A percentile compares a stretch with the other conserved stretches of the same genome.
Evolutionary conservation across 495 filamentous ascomycete species (phyloP).

Genomic region (Endocarpon pusillum): DNA sequence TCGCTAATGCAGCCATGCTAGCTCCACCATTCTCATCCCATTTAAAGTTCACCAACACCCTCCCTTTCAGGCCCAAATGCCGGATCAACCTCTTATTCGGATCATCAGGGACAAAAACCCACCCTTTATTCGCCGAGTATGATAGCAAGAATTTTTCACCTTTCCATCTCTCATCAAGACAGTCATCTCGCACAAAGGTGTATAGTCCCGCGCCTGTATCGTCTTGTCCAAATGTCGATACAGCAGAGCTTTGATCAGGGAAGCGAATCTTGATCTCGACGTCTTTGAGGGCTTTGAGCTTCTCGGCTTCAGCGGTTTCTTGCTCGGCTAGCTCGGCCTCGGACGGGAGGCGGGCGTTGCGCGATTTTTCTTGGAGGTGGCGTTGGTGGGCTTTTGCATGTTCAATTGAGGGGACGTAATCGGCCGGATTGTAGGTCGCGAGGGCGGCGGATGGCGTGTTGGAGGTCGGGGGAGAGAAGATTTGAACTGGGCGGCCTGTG

Average conservation of each 20-base stretch:
- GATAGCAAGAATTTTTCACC: slow-evolving; percentile 34
- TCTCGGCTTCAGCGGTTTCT: slow-evolving; percentile 34
- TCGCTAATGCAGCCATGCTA: slow-evolving; percentile 21
- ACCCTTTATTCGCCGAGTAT: slow-evolving; percentile 16
- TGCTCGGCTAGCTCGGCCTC: slow-evolving; percentile 34
- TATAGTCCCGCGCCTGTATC: slow-evolving; percentile 54
- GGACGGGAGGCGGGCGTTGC: slow-evolving; percentile 43
- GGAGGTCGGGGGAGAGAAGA: slow-evolving; percentile 59
- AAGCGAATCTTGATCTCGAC: slow-evolving; percentile 72
- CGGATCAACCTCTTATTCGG: slow-evolving; percentile 44
- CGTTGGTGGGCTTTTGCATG: slow-evolving; percentile 72
- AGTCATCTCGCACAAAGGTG: slow-evolving; percentile 37
- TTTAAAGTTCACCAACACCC: slow-evolving; percentile 57
- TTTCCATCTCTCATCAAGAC: slow-evolving; percentile 17
- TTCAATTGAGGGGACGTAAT: slow-evolving; percentile 69
- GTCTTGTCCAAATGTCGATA: slow-evolving; percentile 40
- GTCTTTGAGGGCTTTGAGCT: slow-evolving; percentile 42
- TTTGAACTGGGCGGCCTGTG: slow-evolving; percentile 36
- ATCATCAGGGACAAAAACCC: slow-evolving; percentile 25
- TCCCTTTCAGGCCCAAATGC: slow-evolving; percentile 48
- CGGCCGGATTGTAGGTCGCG: slow-evolving; percentile 44
- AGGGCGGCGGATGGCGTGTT: slow-evolving; percentile 59
- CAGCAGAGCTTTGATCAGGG: slow-evolving; percentile 60
- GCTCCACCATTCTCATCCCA: slow-evolving; percentile 48
- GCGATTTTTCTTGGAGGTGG: slow-evolving; percentile 41